Base-by-base conservation (phyloP, 441 rosid species). In the Gossypium gossypioides region DNA sequence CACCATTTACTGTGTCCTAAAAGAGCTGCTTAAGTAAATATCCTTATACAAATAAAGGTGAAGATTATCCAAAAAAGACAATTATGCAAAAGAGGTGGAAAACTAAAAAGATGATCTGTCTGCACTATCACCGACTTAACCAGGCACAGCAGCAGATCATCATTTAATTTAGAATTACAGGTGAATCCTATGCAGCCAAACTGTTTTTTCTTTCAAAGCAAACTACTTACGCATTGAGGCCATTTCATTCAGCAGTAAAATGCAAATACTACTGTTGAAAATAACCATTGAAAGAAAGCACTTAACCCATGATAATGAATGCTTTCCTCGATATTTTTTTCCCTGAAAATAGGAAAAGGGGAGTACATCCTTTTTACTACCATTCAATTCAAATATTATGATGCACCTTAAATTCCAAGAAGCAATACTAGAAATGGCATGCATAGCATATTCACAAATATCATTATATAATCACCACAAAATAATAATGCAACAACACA, bases 381-480 rank as follows among this genome's bases (percentile, higher is more conserved):
- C 68, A 63, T 63, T 18, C 16, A 63, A 40, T 40, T 40, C 13
- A 64, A 18, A 68, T 51, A 68, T 18, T 16, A 32, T 68, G 29
- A 68, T 29, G 18, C 21, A 29, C 6, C 27, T 51, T 52, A 16
- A 29, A 68, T 27, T 68, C 71, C 18, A 18, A 55, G 21, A 55
- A 69, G 8, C 62, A 40, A 16, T n/a, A 15, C 52, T n/a, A 37
- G 62, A 58, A 61, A 59, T 9, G 16, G 27, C 50, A 25, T 29
- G 72, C 61, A 68, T 29, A 29, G 72, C 61, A 68, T 52, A 51
- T 52, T 68, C 27, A 5, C 72, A 68, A 29, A 68, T 16, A 51
- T 68, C 42, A 16, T 9, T 67, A 37, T 18, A 62, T 24, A 27
- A 29, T 27, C 60, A 51, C 21, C 32, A n/a, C 2, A 42, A 54